Conservation (phyloP, 2,329 filamentous ascomycete genomes). For the Metarhizium humberi region DNA sequence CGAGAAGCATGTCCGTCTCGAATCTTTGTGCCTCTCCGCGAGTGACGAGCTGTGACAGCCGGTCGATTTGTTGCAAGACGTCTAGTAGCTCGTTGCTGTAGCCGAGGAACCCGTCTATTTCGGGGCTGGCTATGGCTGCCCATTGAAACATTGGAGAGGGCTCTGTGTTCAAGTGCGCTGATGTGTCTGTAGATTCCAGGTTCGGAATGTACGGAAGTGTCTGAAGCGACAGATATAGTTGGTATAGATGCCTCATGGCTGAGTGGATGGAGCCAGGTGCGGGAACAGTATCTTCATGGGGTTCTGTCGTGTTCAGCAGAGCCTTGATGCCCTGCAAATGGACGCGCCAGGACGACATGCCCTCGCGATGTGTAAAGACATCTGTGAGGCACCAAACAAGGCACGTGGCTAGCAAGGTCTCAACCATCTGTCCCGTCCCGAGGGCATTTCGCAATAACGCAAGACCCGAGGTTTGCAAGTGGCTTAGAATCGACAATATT, state of each 20-base stretch:
- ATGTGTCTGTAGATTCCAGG: not conserved
- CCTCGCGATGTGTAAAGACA: constrained; percentile 15
- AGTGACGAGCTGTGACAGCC: not conserved
- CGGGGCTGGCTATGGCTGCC: not conserved
- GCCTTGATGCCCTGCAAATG: constrained; percentile 18
- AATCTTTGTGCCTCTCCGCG: no score
- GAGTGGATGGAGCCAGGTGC: constrained; percentile 3
- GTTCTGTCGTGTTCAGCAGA: constrained; percentile 6
- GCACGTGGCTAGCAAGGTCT: constrained; percentile 16
- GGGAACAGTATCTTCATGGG: not conserved
- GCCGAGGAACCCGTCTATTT: constrained; percentile 19
- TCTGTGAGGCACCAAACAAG: constrained; percentile 20
- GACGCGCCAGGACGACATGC: constrained; percentile 13
- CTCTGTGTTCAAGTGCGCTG: not conserved
- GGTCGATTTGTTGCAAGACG: constrained; percentile 15
- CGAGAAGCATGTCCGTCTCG: constrained; percentile 14
- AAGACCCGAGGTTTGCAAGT: constrained; percentile 15
- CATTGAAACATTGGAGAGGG: not conserved
- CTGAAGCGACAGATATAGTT: constrained; percentile 17
- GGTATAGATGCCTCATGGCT: constrained; percentile 18
- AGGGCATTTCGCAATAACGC: constrained; percentile 14
- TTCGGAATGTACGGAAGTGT: constrained; percentile 15
- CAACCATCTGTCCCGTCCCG: constrained; percentile 12
- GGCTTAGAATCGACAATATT: constrained; percentile 11
- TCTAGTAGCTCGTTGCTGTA: constrained; percentile 19